Percentiles rank a stretch among this genome's conserved stretches.
phyloP scores from a whole-genome alignment of 2,329 filamentous ascomycete species.

The Colletotrichum coccodes region DNA sequence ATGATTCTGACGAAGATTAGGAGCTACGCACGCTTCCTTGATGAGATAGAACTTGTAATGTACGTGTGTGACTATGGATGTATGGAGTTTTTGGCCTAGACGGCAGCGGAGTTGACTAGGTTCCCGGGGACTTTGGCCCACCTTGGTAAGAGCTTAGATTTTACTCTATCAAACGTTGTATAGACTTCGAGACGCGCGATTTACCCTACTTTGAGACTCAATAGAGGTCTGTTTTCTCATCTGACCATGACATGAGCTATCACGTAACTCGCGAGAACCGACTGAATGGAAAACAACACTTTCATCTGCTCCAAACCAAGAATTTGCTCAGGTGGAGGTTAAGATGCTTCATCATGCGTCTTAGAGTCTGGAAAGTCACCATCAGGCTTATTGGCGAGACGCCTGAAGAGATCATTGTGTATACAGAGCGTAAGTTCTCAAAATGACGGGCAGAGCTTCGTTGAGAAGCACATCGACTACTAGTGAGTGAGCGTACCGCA shows the following conservation, averaged over 20 bases:
- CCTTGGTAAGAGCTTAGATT: background rate
- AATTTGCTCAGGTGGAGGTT: constrained; percentile 41
- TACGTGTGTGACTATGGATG: constrained; percentile 15
- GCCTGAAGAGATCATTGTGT: constrained; percentile 46
- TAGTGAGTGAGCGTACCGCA: constrained; percentile 54
- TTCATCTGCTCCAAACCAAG: too few species aligned
- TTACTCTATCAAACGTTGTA: background rate
- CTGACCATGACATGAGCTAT: too few species aligned
- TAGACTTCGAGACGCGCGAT: background rate
- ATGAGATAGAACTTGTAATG: constrained; percentile 26
- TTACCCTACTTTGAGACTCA: background rate
- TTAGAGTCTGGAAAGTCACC: constrained; percentile 46
- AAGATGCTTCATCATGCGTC: constrained; percentile 39
- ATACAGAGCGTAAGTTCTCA: constrained; percentile 54
- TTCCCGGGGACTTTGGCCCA: background rate
- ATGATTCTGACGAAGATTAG: constrained; percentile 42
- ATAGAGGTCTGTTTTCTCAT: constrained; percentile 29
- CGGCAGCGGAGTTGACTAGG: background rate
- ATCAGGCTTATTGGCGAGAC: constrained; percentile 48
- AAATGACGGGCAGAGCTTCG: constrained; percentile 54
- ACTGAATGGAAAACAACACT: too few species aligned
- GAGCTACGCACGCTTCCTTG: background rate
- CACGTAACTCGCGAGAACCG: too few species aligned
- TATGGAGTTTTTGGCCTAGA: constrained; percentile 26
- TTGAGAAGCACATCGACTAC: constrained; percentile 53